Evolutionary conservation across 192 early-diverging fungal genomes (phyloP).

Genomic region (Coemansia sp.): DNA sequence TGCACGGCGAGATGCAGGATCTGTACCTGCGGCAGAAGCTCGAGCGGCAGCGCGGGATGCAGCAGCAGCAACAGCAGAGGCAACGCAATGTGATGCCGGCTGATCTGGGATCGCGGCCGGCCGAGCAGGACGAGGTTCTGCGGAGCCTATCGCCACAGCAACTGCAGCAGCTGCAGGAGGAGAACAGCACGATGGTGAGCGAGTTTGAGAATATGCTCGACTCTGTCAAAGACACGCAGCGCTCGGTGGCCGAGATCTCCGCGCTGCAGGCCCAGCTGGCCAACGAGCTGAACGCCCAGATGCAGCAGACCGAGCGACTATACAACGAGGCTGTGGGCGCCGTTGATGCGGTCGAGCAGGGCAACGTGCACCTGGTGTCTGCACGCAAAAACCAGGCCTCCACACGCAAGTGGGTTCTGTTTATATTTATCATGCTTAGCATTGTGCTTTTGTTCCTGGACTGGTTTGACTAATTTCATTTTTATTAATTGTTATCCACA

Average conservation of each 20-base stretch:
- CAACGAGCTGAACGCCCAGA: slow-evolving; percentile 69
- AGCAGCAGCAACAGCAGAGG: slow-evolving; percentile 15
- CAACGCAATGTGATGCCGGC: background rate
- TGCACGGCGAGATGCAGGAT: slow-evolving; percentile 74
- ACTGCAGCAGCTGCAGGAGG: slow-evolving; percentile 63
- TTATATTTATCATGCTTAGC: slow-evolving; percentile 69
- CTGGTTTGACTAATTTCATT: slow-evolving; percentile 66
- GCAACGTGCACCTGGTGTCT: slow-evolving; percentile 64
- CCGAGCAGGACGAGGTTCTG: slow-evolving; percentile 52
- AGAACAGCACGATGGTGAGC: slow-evolving; percentile 66
- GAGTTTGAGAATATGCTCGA: slow-evolving; percentile 70
- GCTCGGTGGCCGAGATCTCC: slow-evolving; percentile 67
- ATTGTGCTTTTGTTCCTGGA: slow-evolving; percentile 74
- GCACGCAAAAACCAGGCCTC: slow-evolving; percentile 63
- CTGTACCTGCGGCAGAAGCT: slow-evolving; percentile 62
- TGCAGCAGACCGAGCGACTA: slow-evolving; percentile 67
- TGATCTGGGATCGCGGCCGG: background rate
- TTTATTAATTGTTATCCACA: background rate
- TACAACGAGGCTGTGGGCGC: slow-evolving; percentile 71
- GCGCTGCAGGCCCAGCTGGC: slow-evolving; percentile 67
- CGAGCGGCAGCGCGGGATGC: slow-evolving; percentile 58
- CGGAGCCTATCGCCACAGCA: slow-evolving; percentile 54
- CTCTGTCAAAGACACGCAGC: slow-evolving; percentile 65
- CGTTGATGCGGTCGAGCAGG: slow-evolving; percentile 59
- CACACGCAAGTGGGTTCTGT: slow-evolving; percentile 72